Conservation (phyloP, 345 rosid genomes). For the Melaleuca quinquenervia region DNA sequence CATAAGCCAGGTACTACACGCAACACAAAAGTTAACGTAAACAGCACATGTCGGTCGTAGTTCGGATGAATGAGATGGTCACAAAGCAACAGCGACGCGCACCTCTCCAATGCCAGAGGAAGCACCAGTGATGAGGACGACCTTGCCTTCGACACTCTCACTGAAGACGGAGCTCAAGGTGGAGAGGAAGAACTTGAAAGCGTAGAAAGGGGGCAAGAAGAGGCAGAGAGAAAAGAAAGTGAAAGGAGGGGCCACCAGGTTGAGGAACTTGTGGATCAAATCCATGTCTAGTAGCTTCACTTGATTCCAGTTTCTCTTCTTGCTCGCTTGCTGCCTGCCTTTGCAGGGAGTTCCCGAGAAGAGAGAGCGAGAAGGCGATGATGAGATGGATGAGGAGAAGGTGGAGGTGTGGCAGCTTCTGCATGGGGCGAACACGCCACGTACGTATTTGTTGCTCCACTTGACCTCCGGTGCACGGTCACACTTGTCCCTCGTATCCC, state of each 20-base stretch:
- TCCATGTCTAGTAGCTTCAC: constrained; percentile 6
- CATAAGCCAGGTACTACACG: constrained; percentile 38
- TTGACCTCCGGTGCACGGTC: background rate
- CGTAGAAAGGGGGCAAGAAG: constrained; percentile 9
- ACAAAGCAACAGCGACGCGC: background rate
- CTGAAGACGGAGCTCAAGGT: background rate
- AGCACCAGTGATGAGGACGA: constrained; percentile 20
- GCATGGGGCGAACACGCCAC: background rate
- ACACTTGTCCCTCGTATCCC: background rate
- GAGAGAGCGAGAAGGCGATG: background rate
- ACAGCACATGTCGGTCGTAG: background rate
- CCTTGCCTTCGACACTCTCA: constrained; percentile 17
- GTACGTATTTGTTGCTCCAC: background rate
- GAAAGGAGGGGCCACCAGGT: constrained; percentile 8
- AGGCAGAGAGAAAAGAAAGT: constrained; percentile 9
- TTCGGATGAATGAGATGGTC: background rate
- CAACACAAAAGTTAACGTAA: background rate
- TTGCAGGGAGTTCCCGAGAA: background rate
- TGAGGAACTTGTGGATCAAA: constrained; percentile 11
- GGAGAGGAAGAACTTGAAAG: constrained; percentile 7
- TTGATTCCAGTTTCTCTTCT: background rate
- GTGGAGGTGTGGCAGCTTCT: background rate
- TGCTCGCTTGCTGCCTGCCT: background rate
- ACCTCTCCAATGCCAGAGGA: constrained; percentile 17
- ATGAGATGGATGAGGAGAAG: background rate